phyloP scores from a whole-genome alignment of 2,329 filamentous ascomycete species.

The Claviceps lovelessii region DNA sequence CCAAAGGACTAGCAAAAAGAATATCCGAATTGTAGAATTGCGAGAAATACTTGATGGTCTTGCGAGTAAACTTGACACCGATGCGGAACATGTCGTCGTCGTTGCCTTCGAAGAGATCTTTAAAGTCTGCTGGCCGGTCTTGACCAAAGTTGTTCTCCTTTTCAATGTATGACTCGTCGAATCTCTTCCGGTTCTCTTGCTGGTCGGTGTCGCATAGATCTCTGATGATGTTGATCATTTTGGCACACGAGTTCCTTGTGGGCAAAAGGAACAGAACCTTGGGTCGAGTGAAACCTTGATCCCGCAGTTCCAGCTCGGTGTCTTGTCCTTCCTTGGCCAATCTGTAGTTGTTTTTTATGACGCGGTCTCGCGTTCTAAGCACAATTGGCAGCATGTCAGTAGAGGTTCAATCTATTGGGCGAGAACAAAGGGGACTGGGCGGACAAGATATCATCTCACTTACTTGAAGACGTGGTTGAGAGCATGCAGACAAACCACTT shows the following conservation, averaged over 20 bases:
- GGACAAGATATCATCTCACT: conserved; percentile 12
- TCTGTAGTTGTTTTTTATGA: conserved; percentile 83
- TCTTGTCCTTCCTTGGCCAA: conserved; percentile 51
- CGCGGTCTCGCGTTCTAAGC: conserved; percentile 62
- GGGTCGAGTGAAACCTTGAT: conserved; percentile 90
- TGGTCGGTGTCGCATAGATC: conserved; percentile 69
- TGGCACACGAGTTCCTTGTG: conserved; percentile 72
- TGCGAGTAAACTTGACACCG: conserved; percentile 92
- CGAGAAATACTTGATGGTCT: conserved; percentile 87
- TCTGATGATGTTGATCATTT: conserved; percentile 63
- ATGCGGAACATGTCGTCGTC: conserved; percentile 95
- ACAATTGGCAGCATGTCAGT: neutral
- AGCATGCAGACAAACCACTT: conserved; percentile 65
- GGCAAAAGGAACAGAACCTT: conserved; percentile 86
- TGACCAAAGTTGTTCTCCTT: conserved; percentile 49
- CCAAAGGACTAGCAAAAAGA: conserved; percentile 78
- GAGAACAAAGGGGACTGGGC: too few species aligned
- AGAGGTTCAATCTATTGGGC: neutral
- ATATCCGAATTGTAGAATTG: conserved; percentile 96
- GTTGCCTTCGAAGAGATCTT: conserved; percentile 81
- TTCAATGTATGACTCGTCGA: conserved; percentile 67
- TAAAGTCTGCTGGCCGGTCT: conserved; percentile 74
- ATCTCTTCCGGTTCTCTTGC: conserved; percentile 87
- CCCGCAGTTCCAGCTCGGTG: conserved; percentile 59
- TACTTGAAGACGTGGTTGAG: conserved; percentile 86